Percentiles rank a stretch among this genome's conserved stretches.
These are phyloP conservation scores for Corrigiola litoralis DNA, from an alignment of 179 eudicot species.

Conservation along the genomic window DNA sequence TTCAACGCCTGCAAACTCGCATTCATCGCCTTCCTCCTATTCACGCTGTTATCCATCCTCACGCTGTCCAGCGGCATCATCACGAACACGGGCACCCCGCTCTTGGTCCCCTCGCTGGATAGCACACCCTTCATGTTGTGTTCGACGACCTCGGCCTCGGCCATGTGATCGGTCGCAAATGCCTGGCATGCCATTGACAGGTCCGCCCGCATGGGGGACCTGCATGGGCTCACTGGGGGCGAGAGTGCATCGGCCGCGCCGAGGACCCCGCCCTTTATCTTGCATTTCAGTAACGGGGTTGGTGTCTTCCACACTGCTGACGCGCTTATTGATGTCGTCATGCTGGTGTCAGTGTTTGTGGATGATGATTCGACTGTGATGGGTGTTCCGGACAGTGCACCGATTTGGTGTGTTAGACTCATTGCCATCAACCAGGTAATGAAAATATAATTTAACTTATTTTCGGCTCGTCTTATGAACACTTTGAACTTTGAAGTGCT, in stretches of 20 bases:
- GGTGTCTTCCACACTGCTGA: slow-evolving; percentile 55
- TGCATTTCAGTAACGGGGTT: slow-evolving; percentile 16
- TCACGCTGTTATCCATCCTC: slow-evolving; percentile 62
- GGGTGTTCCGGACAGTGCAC: slow-evolving; percentile 54
- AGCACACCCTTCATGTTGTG: slow-evolving; percentile 1
- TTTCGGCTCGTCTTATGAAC: not conserved
- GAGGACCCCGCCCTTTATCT: not conserved
- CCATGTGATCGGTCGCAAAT: slow-evolving; percentile 4
- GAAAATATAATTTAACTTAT: too few relatives aligned
- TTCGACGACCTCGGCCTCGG: slow-evolving; percentile 13
- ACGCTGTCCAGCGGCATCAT: slow-evolving; percentile 99
- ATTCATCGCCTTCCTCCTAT: slow-evolving; percentile 83
- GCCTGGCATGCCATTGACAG: slow-evolving; percentile 26
- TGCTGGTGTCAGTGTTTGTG: not conserved
- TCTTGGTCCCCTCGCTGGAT: slow-evolving; percentile 14
- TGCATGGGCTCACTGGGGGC: slow-evolving; percentile 37
- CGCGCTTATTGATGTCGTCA: slow-evolving; percentile 31
- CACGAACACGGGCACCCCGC: slow-evolving; percentile 89
- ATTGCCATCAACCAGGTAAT: slow-evolving; percentile 40
- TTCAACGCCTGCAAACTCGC: slow-evolving; percentile 87
- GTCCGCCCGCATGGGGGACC: slow-evolving; percentile 39
- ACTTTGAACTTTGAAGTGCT: not conserved
- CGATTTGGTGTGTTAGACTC: slow-evolving; percentile 58
- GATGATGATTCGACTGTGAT: slow-evolving; percentile 21
- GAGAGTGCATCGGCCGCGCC: slow-evolving; percentile 13